A percentile compares a stretch with the other conserved stretches of the same genome.
phyloP scores from a whole-genome alignment of 352 stramenopile species.

The Globisporangium abappressorium region DNA sequence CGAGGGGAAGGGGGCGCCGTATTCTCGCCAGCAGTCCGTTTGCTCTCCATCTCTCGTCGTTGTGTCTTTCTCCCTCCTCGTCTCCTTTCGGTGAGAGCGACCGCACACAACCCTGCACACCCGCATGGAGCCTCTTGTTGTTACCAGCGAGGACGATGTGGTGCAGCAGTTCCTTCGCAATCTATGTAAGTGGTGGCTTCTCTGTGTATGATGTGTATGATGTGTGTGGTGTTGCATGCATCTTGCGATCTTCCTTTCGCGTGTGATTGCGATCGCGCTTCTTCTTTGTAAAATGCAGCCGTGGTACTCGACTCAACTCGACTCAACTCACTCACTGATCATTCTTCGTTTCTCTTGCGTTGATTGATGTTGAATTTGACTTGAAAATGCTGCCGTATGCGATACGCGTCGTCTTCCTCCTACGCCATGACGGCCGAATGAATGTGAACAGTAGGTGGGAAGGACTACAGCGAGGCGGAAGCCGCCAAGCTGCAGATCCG shows the following conservation, averaged over 20 bases:
- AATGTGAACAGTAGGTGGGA: conserved; percentile 33
- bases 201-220: not conserved
- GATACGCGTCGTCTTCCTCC: not conserved
- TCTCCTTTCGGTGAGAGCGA: not conserved
- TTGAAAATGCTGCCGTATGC: conserved; percentile 3
- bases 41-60: not conserved
- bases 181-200: conserved; percentile 13
- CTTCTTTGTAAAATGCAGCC: conserved; percentile 1
- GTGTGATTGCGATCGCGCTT: not conserved
- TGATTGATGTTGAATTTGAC: not conserved
- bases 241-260: not conserved
- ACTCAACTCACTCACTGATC: not conserved
- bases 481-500: conserved; percentile 62
- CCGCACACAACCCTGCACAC: not conserved
- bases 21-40: not conserved
- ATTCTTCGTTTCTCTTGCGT: not conserved
- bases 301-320: conserved; percentile 6
- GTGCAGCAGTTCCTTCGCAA: conserved; percentile 19
- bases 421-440: not conserved
- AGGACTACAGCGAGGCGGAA: conserved; percentile 58
- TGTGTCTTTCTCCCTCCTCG: not conserved
- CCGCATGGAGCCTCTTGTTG: conserved; percentile 5
- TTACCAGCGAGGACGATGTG: conserved; percentile 6
- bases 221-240: not conserved
- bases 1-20: not conserved